Evolutionary conservation across 768 basidiomycete genomes (phyloP).

Genomic region (Daedaleopsis nitida): DNA sequence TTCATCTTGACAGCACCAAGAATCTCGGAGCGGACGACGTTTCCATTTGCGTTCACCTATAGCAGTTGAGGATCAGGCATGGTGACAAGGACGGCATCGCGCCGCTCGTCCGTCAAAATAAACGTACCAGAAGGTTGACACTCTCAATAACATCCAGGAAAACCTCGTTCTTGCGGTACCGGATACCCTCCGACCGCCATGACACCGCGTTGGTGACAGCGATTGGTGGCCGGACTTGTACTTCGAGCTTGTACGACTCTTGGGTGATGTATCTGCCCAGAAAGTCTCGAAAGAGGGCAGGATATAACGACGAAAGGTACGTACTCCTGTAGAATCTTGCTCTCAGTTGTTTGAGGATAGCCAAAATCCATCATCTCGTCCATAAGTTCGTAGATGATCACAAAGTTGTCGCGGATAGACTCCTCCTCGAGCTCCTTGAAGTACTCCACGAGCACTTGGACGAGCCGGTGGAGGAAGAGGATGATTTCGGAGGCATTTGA

Average conservation of each 20-base stretch:
- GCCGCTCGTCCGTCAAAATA: too few species aligned
- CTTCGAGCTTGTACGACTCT: conserved; percentile 95
- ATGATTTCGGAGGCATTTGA: conserved; percentile 95
- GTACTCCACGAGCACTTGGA: conserved; percentile 93
- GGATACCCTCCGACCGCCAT: conserved; percentile 96
- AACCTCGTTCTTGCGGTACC: conserved; percentile 98
- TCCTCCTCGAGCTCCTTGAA: conserved; percentile 99
- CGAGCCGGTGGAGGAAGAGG: conserved; percentile 92
- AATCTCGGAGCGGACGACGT: conserved; percentile 96
- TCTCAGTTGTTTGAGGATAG: conserved; percentile 97
- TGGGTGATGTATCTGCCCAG: conserved; percentile 88
- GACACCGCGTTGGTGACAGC: conserved; percentile 98
- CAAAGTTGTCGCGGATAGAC: conserved; percentile 98
- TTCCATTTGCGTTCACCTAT: conserved; percentile 95
- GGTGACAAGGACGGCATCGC: neutral
- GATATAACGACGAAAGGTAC: conserved; percentile 28
- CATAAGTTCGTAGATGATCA: conserved; percentile 97
- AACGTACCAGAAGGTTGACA: conserved; percentile 86
- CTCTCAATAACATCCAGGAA: conserved; percentile 98
- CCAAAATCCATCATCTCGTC: conserved; percentile 99
- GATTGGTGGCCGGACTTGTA: conserved; percentile 90
- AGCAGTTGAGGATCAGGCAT: neutral
- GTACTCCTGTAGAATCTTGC: conserved; percentile 97
- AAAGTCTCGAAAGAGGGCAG: neutral
- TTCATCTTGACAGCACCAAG: conserved; percentile 99